These are phyloP conservation scores for Solanum chiquidenum DNA, from an alignment of 257 asterid genomes.

Conservation along the genomic window DNA sequence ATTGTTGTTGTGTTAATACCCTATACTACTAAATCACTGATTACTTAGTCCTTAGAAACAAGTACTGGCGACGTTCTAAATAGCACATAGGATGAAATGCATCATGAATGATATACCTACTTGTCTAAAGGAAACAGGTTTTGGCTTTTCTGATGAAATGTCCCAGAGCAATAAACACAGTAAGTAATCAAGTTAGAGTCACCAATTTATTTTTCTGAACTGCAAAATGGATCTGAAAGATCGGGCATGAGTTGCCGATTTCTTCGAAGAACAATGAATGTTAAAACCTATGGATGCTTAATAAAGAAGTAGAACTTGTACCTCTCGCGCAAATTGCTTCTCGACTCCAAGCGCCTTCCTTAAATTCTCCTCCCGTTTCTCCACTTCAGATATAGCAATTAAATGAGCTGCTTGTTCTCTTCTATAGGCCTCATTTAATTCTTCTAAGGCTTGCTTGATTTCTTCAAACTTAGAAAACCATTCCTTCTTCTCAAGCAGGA, in stretches of 20 bases:
- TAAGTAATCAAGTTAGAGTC: background rate
- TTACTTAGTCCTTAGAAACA: background rate
- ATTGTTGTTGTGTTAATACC: background rate
- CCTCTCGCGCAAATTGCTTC: conserved; percentile 82
- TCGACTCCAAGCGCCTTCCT: conserved; percentile 91
- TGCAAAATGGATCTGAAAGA: background rate
- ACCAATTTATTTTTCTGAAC: background rate
- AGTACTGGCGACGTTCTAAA: background rate
- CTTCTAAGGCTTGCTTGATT: conserved; percentile 43
- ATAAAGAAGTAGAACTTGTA: conserved; percentile 24
- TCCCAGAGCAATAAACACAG: background rate
- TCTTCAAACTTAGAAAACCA: conserved; percentile 77
- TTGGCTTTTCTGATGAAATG: background rate
- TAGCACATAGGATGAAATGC: background rate
- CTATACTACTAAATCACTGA: background rate
- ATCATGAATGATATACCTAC: background rate
- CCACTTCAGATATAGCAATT: conserved; percentile 69
- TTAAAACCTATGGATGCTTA: background rate
- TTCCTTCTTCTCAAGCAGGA: conserved; percentile 85
- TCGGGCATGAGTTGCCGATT: background rate
- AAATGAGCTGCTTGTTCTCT: conserved; percentile 61
- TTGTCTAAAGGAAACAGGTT: background rate
- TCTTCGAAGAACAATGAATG: background rate
- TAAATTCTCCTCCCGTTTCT: conserved; percentile 80
- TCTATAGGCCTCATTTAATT: conserved; percentile 42